Evolutionary conservation across 306 rosid genomes (phyloP).

Genomic region (peach (Prunus persica)): Prunus_persica_NCBIv2 NC_034011.1:21016501-21017000

Average conservation of each 20-base stretch:
- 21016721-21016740: constrained; percentile 65
- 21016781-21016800: constrained; percentile 61
- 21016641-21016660: constrained; percentile 66
- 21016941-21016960: not conserved
- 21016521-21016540: too few relatives aligned
- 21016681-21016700: constrained; percentile 66
- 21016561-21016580: not conserved
- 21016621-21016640: constrained; percentile 70
- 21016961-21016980: not conserved
- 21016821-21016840: constrained; percentile 67
- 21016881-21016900: not conserved
- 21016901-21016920: not conserved
- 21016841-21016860: constrained; percentile 70
- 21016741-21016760: constrained; percentile 73
- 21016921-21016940: too few relatives aligned
- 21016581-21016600: constrained; percentile 26
- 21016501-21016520: too few relatives aligned
- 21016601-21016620: constrained; percentile 72
- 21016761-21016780: constrained; percentile 75
- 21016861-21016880: not conserved
- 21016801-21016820: constrained; percentile 66
- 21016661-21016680: constrained; percentile 80
- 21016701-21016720: constrained; percentile 55
- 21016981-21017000: constrained; percentile 13
- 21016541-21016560: too few relatives aligned